Evolutionary conservation across 1,139 yeast genomes (phyloP).

Genomic region (Petasospora rhodanensis): DNA sequence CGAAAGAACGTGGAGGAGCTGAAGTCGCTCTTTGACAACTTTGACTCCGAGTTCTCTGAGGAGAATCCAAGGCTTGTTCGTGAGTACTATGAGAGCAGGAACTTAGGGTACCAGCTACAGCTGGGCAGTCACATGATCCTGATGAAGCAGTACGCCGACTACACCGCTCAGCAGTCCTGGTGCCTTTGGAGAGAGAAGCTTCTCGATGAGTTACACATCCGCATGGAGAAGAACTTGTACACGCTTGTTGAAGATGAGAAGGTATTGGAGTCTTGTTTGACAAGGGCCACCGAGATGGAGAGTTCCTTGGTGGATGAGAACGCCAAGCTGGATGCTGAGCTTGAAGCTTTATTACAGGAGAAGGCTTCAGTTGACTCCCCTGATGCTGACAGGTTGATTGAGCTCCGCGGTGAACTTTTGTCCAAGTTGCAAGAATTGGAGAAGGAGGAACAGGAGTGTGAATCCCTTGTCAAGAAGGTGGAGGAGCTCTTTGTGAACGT

Average conservation of each 20-base stretch:
- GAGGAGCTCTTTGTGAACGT: slow-evolving; percentile 5
- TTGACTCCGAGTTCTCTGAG: slow-evolving; percentile 40
- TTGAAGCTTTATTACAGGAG: slow-evolving; percentile 1
- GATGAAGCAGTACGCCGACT: slow-evolving; percentile 43
- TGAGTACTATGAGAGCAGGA: slow-evolving; percentile 38
- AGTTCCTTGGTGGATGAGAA: slow-evolving; percentile 1
- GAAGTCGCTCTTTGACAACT: slow-evolving; percentile 41
- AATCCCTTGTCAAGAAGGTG: slow-evolving; percentile 11
- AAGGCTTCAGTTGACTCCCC: slow-evolving; percentile 16
- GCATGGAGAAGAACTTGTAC: slow-evolving; percentile 13
- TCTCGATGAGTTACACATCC: slow-evolving; percentile 34
- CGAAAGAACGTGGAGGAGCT: slow-evolving; percentile 47
- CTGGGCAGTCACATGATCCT: slow-evolving; percentile 41
- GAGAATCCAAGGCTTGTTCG: slow-evolving; percentile 48
- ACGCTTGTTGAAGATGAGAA: slow-evolving; percentile 12
- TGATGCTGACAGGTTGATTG: slow-evolving; percentile 18
- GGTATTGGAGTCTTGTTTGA: slow-evolving; percentile 1
- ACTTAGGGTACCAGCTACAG: slow-evolving; percentile 33
- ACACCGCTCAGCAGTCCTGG: slow-evolving; percentile 48
- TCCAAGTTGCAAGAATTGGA: slow-evolving; percentile 13
- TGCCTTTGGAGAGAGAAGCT: slow-evolving; percentile 46
- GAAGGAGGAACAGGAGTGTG: slow-evolving; percentile 9
- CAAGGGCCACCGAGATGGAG: slow-evolving; percentile 8
- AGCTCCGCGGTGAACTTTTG: slow-evolving; percentile 17
- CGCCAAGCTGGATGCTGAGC: neutral